Evolutionary conservation across 345 rosid species (phyloP), one percentile per base, ranked within the genome.

Genomic region (Mangifera indica): DNA sequence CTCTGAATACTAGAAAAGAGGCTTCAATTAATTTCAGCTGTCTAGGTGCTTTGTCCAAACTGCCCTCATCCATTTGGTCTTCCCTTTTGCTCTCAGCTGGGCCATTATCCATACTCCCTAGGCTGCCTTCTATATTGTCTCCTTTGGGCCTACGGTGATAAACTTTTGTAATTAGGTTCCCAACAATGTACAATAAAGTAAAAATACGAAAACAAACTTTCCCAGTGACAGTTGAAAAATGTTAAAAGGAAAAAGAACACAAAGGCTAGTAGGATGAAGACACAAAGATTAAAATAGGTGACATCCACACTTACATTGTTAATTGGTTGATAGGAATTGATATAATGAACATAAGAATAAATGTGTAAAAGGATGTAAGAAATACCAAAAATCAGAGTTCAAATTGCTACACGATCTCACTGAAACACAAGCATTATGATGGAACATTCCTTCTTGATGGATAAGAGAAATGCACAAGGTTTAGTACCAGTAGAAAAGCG

Each of bases 401-500:
- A 45, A 10, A 44, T 63, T n/a, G n/a, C n/a, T n/a, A n/a, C n/a
- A n/a, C n/a, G 20, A 48, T 64, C 54, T 15, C 68, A 15, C 48
- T 24, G 12, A 17, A 60, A 29, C 17, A 60, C 32, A 3, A 22
- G 21, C 7, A n/a, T n/a, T 63, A 26, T 10, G 18, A 49, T 26
- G 44, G 40, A 25, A 49, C 56, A 49, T 66, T 66, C 40, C 32
- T 48, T 65, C 69, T 48, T 65, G 57, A 49, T 26, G 42, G 69
- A 65, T 17, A n/a, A 49, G 18, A 4, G 12, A 52, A 32, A 59
- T 32, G 9, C 10, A 45, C 32, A 0, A 46, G 5, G 25, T 25
- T 48, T 18, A 26, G 25, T 2, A 29, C 29, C 24, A 34, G 58
- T 26, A 29, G 58, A 17, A 15, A 20, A 49, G 51, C 29, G 15